Conservation (phyloP, 2,329 filamentous ascomycete genomes). For the Fusarium neocosmosporiellum region DNA sequence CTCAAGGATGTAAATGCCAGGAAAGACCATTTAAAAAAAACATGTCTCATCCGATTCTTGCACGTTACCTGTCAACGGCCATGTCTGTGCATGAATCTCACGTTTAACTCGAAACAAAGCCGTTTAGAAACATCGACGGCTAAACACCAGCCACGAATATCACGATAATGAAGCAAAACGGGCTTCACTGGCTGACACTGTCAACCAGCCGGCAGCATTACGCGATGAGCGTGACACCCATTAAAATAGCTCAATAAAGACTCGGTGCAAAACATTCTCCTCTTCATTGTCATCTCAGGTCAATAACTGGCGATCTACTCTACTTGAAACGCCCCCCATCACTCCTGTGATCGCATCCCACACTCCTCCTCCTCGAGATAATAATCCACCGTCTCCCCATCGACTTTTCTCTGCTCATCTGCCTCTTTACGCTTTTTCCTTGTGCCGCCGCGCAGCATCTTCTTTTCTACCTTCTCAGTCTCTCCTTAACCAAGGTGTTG, state of each 20-base stretch:
- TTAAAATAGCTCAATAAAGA: not conserved
- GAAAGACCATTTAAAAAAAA: not conserved
- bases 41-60: not conserved
- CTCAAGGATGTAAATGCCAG: not conserved
- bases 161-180: not conserved
- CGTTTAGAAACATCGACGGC: not conserved
- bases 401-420: not conserved
- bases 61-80: not conserved
- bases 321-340: conserved; percentile 39
- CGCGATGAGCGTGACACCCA: not conserved
- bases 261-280: not conserved
- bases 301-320: conserved; percentile 15
- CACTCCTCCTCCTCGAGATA: conserved; percentile 1
- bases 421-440: not conserved
- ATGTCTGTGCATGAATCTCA: not conserved
- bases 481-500: conserved; percentile 35
- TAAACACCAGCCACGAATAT: conserved; percentile 1
- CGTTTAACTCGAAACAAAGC: conserved; percentile 1
- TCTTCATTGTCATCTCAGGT: conserved; percentile 9
- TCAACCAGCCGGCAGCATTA: not conserved
- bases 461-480: conserved; percentile 30
- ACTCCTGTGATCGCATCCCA: conserved; percentile 26
- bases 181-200: not conserved
- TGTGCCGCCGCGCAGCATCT: conserved; percentile 21
- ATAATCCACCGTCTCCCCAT: not conserved